These are phyloP conservation scores for Bacidia rubella DNA, from an alignment of 495 filamentous ascomycete genomes.

Conservation along the genomic window DNA sequence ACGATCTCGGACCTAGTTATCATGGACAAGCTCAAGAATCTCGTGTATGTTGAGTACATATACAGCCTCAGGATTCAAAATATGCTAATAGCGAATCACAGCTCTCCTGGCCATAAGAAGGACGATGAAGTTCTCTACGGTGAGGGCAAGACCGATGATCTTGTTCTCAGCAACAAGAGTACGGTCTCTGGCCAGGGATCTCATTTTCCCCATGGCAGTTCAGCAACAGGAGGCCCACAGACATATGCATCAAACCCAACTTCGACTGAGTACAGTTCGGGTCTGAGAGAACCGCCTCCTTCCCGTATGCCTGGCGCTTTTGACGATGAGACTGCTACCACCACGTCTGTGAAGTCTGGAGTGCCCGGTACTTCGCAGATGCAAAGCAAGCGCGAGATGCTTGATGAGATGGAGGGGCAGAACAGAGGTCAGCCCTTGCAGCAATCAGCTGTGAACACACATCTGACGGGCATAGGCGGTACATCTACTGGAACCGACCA, in stretches of 20 bases:
- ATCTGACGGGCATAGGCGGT: not conserved
- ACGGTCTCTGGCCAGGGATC: constrained; percentile 17
- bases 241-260: constrained; percentile 10
- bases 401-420: not conserved
- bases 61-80: not conserved
- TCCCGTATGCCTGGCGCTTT: constrained; percentile 18
- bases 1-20: not conserved
- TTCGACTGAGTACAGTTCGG: not conserved
- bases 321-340: constrained; percentile 21
- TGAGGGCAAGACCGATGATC: constrained; percentile 22
- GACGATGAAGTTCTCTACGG: constrained; percentile 30
- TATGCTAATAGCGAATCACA: constrained; percentile 15
- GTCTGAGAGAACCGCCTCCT: constrained; percentile 6
- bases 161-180: constrained; percentile 16
- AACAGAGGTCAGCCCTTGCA: not conserved
- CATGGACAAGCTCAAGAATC: constrained; percentile 26
- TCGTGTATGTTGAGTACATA: constrained; percentile 23
- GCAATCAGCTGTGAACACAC: too few species aligned
- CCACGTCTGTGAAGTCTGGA: constrained; percentile 35
- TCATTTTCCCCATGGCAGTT: constrained; percentile 15
- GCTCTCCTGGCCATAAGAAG: constrained; percentile 25
- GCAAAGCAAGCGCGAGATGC: not conserved
- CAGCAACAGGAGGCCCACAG: constrained; percentile 8
- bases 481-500: not conserved
- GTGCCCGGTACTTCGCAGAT: constrained; percentile 25